Evolutionary conservation across 2,329 filamentous ascomycete genomes (phyloP).

Genomic region (Seiridium unicorne): DNA sequence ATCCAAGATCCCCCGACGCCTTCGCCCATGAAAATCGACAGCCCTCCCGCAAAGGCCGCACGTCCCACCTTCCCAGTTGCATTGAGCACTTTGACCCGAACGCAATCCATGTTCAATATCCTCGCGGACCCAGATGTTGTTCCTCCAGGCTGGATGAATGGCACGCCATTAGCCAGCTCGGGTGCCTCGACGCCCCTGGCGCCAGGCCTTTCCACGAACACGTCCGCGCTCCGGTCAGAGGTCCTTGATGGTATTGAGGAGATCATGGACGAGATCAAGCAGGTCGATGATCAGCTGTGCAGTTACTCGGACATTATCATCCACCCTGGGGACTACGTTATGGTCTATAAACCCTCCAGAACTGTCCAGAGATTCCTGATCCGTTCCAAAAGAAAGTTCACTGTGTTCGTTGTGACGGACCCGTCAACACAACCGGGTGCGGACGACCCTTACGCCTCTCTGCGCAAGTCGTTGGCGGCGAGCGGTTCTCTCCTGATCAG

Average conservation of each 20-base stretch:
- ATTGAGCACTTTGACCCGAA: slow-evolving; percentile 62
- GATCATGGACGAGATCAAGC: slow-evolving; percentile 90
- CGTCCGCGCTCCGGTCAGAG: slow-evolving; percentile 79
- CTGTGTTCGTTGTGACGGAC: slow-evolving; percentile 78
- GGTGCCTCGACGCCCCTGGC: slow-evolving; percentile 49
- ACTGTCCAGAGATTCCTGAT: slow-evolving; percentile 89
- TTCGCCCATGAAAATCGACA: slow-evolving; percentile 43
- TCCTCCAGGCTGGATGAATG: slow-evolving; percentile 47
- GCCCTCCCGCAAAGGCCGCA: slow-evolving; percentile 14
- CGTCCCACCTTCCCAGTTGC: slow-evolving; percentile 63
- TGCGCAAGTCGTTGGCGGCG: slow-evolving; percentile 76
- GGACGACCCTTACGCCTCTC: slow-evolving; percentile 46
- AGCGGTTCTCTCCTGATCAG: slow-evolving; percentile 80
- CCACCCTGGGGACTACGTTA: slow-evolving; percentile 86
- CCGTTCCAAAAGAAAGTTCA: slow-evolving; percentile 85
- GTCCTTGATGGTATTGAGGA: slow-evolving; percentile 93
- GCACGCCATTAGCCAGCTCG: slow-evolving; percentile 42
- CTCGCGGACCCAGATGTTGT: slow-evolving; percentile 65
- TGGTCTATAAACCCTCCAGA: slow-evolving; percentile 81
- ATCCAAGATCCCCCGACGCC: slow-evolving; percentile 55
- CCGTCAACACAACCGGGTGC: slow-evolving; percentile 35
- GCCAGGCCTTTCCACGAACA: slow-evolving; percentile 38
- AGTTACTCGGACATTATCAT: slow-evolving; percentile 88
- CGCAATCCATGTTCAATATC: slow-evolving; percentile 84
- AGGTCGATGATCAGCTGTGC: slow-evolving; percentile 91